Evolutionary conservation across 164 flowering plant genomes (phyloP), one percentile per base, ranked within the genome.

Genomic region (Annona squamosa): DNA sequence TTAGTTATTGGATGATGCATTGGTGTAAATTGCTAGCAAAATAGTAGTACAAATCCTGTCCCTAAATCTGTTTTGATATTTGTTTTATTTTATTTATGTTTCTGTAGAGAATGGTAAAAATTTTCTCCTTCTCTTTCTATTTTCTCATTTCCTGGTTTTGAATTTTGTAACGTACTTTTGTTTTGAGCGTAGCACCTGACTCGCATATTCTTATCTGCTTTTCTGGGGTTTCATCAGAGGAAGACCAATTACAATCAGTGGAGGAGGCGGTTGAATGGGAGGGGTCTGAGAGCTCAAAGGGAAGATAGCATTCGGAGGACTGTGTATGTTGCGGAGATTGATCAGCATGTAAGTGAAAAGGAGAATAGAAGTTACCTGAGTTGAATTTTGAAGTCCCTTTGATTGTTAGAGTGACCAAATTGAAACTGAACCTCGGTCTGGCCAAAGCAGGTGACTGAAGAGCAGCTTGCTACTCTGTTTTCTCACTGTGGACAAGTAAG

Each of bases 251-350:
- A 76, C 77, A 81, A 69, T 77, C 94, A 87, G 73, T 92, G 91
- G 70, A 85, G 80, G 81, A 79, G 89, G 71, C 86, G 94, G 79
- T 73, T 84, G 80, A 87, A 85, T 71, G 84, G 84, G 52, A 81
- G 96, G 69, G 80, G 90, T 57, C 82, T 81, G 59, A 79, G 82
- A 78, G 98, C 97, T 19, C 96, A 91, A 77, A 81, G 90, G 74
- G 98, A 93, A 69, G 98, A 90, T 70, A 80, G 90, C 61, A 87
- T 91, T 74, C 81, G 92, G 85, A 80, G 93, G 80, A 95, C 97
- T 67, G 99, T 95, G 2, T 95, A 95, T 89, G 97, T 95, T n/a
- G 89, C 98, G 63, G 99, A 95, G 76, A 93, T 95, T 71, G 97
- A 88, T 85, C 98, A 91, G 71, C 91, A 86, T 85, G 99, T 95